phyloP scores from a whole-genome alignment of 192 early-diverging fungal species.

The Coemansia guatemalensis region DNA sequence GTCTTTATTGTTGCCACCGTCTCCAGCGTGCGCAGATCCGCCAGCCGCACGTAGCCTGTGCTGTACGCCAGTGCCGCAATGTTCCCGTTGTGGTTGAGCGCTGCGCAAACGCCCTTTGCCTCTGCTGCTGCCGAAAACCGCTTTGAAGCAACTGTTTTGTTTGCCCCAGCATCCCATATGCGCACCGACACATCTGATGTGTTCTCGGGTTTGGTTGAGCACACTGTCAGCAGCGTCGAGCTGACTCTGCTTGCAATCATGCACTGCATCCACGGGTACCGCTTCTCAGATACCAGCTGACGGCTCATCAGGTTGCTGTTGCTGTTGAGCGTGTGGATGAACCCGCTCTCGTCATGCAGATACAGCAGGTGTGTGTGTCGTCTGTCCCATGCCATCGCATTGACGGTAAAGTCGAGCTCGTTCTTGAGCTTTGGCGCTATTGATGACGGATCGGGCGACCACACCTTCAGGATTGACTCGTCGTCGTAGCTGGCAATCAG shows the following conservation, averaged over 20 bases:
- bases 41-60: constrained; percentile 34
- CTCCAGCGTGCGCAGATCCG: constrained; percentile 46
- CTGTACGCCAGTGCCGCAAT: constrained; percentile 40
- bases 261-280: constrained; percentile 45
- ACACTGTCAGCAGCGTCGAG: constrained; percentile 40
- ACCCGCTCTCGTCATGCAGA: constrained; percentile 46
- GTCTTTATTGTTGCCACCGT: constrained; percentile 38
- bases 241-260: constrained; percentile 38
- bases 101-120: constrained; percentile 43
- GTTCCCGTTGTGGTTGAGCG: constrained; percentile 52
- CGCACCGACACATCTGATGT: constrained; percentile 34
- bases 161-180: constrained; percentile 49
- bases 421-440: constrained; percentile 46
- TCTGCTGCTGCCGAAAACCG: constrained; percentile 20
- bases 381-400: constrained; percentile 51
- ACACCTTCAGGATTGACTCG: constrained; percentile 50
- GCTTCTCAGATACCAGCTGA: constrained; percentile 24
- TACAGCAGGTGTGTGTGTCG: constrained; percentile 50
- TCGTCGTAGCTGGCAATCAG: constrained; percentile 56
- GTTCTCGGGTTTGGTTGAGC: constrained; percentile 46
- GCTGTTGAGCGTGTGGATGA: constrained; percentile 47
- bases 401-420: constrained; percentile 48
- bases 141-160: constrained; percentile 21
- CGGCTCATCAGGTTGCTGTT: constrained; percentile 48
- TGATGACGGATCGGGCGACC: constrained; percentile 43